These are phyloP conservation scores for Picea sitchensis DNA, from an alignment of 75 land plant species.

Conservation along the genomic window DNA sequence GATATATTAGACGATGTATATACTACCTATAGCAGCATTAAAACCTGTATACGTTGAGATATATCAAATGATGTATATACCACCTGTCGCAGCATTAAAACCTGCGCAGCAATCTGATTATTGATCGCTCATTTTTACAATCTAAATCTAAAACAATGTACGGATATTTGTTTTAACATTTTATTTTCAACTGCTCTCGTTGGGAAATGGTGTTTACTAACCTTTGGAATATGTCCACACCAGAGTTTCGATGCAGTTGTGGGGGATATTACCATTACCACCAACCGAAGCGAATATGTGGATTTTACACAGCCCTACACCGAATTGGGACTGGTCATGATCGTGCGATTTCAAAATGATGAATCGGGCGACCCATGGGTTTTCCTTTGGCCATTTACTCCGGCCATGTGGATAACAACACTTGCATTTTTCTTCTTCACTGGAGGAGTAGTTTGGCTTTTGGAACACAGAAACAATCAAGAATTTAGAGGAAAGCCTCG, in stretches of 20 bases:
- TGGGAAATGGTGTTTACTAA: too few species aligned
- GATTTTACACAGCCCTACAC: conserved; percentile 13
- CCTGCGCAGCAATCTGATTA: too few species aligned
- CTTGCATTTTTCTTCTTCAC: conserved; percentile 24
- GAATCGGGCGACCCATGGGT: background rate
- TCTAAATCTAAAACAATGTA: too few species aligned
- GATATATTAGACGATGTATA: too few species aligned
- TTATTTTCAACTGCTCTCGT: too few species aligned
- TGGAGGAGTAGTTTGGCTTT: conserved; percentile 23
- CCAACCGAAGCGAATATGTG: conserved; percentile 37
- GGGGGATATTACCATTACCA: conserved; percentile 56
- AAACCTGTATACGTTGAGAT: too few species aligned
- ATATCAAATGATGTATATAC: too few species aligned
- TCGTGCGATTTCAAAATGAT: background rate
- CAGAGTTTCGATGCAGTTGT: conserved; percentile 66
- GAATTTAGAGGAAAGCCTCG: conserved; percentile 20
- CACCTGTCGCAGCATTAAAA: too few species aligned
- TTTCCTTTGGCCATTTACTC: conserved; percentile 9
- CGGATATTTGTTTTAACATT: too few species aligned
- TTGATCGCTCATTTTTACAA: too few species aligned
- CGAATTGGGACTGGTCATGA: background rate
- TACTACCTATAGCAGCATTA: too few species aligned
- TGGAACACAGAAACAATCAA: conserved; percentile 23
- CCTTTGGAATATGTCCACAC: background rate
- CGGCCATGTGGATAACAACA: conserved; percentile 21